phyloP scores from a whole-genome alignment of 176 grass and related monocot species.

The Secale cereale region DNA sequence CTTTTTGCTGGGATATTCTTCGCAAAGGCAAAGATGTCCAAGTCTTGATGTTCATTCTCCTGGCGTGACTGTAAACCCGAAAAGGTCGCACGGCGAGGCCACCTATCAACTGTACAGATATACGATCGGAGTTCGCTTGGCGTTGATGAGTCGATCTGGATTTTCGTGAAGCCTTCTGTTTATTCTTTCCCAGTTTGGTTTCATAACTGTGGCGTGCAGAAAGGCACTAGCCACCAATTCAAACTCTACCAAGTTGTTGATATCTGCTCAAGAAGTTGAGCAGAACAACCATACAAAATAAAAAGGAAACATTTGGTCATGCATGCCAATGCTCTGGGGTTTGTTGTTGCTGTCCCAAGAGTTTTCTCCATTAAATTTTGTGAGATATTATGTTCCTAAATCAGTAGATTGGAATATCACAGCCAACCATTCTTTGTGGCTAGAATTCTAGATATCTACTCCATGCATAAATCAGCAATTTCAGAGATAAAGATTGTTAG shows the following conservation, averaged over 20 bases:
- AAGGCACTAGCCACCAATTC: neutral
- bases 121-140: conserved; percentile 21
- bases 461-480: no score
- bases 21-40: conserved; percentile 88
- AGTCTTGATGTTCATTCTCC: conserved; percentile 19
- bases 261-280: conserved; percentile 30
- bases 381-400: no score
- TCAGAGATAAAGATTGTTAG: neutral
- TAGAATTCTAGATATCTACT: neutral
- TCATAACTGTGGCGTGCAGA: conserved; percentile 20
- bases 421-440: neutral
- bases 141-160: neutral
- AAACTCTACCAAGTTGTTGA: neutral
- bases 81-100: neutral
- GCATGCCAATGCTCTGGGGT: no score
- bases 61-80: conserved; percentile 8
- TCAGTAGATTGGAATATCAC: neutral
- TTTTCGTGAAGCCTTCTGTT: neutral
- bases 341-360: no score
- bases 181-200: conserved; percentile 33
- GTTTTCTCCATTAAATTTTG: no score
- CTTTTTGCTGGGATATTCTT: conserved; percentile 97
- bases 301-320: neutral
- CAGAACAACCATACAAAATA: conserved; percentile 13
- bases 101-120: conserved; percentile 46